Evolutionary conservation across 164 flowering plant species (phyloP).

Genomic region (Buxus sempervirens): DNA sequence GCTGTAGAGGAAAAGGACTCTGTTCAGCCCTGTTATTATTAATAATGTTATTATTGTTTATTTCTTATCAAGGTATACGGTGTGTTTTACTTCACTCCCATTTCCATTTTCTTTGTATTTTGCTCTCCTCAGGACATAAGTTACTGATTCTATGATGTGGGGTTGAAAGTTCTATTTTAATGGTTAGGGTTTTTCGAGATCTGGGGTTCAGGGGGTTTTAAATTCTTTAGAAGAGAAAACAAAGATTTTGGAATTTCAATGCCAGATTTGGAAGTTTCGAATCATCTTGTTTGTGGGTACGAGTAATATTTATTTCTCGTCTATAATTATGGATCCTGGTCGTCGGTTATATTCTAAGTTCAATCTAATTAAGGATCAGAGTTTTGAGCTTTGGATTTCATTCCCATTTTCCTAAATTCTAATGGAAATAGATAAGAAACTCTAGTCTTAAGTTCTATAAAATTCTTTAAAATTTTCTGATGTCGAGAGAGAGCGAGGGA

Average conservation of each 20-base stretch:
- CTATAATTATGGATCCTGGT: conserved; percentile 4
- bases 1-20: conserved; percentile 33
- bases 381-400: neutral
- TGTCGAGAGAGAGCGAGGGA: too few species aligned
- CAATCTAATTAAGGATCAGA: neutral
- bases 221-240: neutral
- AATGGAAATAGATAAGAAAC: neutral
- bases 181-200: conserved; percentile 13
- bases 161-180: conserved; percentile 4
- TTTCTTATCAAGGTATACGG: neutral
- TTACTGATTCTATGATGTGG: conserved; percentile 12
- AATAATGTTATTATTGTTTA: conserved; percentile 5
- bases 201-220: conserved; percentile 7
- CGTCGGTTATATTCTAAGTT: conserved; percentile 7
- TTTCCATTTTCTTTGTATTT: neutral
- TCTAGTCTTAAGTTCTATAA: neutral
- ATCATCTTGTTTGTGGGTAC: conserved; percentile 4
- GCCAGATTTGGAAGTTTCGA: neutral
- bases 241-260: conserved; percentile 13
- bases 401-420: neutral
- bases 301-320: conserved; percentile 4
- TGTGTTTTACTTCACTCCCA: neutral
- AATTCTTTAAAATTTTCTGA: neutral
- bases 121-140: neutral
- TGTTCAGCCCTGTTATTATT: neutral